Conservation (phyloP, 805 yeast species). For the Cyberlindnera xylosilytica region DNA sequence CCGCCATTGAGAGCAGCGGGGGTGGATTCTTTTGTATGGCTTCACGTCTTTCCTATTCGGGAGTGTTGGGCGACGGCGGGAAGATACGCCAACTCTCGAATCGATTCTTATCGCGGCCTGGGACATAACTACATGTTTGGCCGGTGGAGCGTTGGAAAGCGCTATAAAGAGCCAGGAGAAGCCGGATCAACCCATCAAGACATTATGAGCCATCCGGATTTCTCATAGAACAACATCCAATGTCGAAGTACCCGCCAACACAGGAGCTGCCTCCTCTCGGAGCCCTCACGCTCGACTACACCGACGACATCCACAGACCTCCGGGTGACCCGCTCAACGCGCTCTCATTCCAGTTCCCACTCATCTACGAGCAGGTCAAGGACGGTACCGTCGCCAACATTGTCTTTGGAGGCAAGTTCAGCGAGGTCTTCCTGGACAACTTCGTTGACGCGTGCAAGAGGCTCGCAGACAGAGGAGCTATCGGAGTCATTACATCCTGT, state of each 20-base stretch:
- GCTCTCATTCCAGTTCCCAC: constrained; percentile 26
- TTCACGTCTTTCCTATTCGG: no score
- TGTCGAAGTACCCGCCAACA: constrained; percentile 25
- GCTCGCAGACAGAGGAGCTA: constrained; percentile 31
- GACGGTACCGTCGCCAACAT: constrained; percentile 29
- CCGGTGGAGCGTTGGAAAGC: no score
- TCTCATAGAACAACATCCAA: constrained; percentile 4
- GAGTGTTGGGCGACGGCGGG: no score
- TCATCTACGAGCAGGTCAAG: constrained; percentile 24
- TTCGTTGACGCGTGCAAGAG: constrained; percentile 28
- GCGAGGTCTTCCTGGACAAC: constrained; percentile 26
- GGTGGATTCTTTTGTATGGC: no score
- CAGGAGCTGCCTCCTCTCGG: constrained; percentile 28
- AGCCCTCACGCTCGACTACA: constrained; percentile 28
- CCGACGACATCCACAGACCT: constrained; percentile 33
- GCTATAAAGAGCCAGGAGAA: no score
- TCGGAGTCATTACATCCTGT: constrained; percentile 34
- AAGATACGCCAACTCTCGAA: not conserved
- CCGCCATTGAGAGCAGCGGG: no score
- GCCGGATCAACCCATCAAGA: no score
- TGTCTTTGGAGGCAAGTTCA: constrained; percentile 23
- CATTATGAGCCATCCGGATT: no score
- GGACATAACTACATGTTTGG: no score
- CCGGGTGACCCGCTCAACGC: constrained; percentile 31
- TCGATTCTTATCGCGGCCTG: not conserved